Conservation (phyloP, 805 yeast species). For the Candida insectalens region DNA sequence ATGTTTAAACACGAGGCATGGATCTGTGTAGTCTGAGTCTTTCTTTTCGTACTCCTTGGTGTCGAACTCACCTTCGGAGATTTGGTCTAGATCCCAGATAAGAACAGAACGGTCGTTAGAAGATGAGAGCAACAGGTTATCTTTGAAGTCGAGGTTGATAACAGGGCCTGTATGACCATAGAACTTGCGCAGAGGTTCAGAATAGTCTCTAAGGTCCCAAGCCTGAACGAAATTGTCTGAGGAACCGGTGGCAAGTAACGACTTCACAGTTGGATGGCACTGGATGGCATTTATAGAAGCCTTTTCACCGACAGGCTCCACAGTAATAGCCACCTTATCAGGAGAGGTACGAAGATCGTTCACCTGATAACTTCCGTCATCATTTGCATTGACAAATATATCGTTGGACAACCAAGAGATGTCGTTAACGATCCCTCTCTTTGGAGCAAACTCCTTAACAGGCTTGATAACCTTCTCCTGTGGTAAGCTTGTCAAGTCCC, state of each 20-base stretch:
- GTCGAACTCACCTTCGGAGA: conserved; percentile 47
- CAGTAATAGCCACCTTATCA: conserved; percentile 27
- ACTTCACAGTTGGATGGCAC: conserved; percentile 47
- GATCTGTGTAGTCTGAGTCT: conserved; percentile 51
- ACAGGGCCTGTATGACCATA: conserved; percentile 57
- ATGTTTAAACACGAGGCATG: conserved; percentile 69
- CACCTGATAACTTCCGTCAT: conserved; percentile 52
- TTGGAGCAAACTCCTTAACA: conserved; percentile 36
- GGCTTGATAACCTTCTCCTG: conserved; percentile 27
- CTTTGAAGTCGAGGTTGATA: conserved; percentile 43
- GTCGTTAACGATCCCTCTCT: conserved; percentile 55
- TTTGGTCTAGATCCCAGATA: conserved; percentile 61
- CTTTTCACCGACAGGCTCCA: conserved; percentile 41
- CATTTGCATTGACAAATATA: conserved; percentile 63
- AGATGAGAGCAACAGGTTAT: conserved; percentile 41
- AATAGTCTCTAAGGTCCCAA: conserved; percentile 65
- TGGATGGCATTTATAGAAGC: conserved; percentile 56
- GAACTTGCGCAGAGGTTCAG: conserved; percentile 49
- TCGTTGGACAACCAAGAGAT: conserved; percentile 44
- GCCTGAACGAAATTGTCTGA: conserved; percentile 64
- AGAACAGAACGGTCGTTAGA: conserved; percentile 61
- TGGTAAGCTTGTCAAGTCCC: conserved; percentile 27
- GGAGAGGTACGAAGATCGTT: conserved; percentile 40
- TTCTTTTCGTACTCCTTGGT: conserved; percentile 45
- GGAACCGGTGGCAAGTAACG: conserved; percentile 66